Evolutionary conservation across 1,284 basidiomycete genomes (phyloP), one percentile per base, ranked within the genome.

Genomic region (Ganoderma meredithae): DNA sequence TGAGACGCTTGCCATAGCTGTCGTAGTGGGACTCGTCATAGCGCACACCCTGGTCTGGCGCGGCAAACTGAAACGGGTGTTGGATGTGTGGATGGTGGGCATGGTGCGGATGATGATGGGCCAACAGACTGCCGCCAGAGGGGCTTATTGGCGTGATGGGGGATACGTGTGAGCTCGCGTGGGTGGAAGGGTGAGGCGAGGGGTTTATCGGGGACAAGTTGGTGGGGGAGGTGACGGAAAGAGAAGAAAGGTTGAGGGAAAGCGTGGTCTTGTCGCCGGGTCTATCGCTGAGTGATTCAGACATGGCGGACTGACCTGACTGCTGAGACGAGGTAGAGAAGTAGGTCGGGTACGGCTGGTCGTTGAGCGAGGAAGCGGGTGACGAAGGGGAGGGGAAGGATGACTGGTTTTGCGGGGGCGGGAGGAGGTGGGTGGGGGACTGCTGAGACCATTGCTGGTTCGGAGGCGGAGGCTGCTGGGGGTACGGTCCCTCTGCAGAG

Each of bases 211-310:
- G 89, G 13, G 89, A 90, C 63, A 88, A 81, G 68, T 85, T 85
- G 22, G 87, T 84, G 19, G 90, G 89, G 15, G 88, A 90, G 43
- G 88, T 79, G 70, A 92, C 90, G 61, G 85, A 81, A 64, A 92
- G 83, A 0, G 84, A 83, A 40, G 87, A 87, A 66, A 92, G 81
- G 76, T 92, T 92, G 77, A 92, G 86, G n/a, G 88, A 87, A 64
- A 92, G 83, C 0, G 79, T 73, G 33, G 78, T 74, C 65, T 76
- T 72, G 75, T 78, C 76, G 63, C 73, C 73, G 15, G 72, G 71
- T 64, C 77, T 75, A 70, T 79, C 79, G 64, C 71, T 63, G 65
- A 71, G 70, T n/a, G 69, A 68, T 67, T 73, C 74, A 64, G 58
- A 68, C 66, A 75, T 73, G 67, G 66, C 56, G 63, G 73, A 64